Conservation (phyloP, 163 green algal species). For the Chloromonas sp. region DNA sequence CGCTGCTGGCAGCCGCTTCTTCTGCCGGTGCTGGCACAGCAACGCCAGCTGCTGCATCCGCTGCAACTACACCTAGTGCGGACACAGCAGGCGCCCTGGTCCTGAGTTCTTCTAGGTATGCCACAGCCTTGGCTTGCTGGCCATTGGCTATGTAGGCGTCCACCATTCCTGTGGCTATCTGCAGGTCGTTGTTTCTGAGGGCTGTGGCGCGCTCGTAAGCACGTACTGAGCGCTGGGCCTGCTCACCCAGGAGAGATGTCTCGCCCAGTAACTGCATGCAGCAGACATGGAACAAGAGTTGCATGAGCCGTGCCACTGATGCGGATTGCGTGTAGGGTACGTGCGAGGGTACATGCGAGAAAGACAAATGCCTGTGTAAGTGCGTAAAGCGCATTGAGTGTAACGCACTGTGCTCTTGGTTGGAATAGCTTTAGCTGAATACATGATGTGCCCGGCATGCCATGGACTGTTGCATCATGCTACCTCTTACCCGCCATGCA, state of each 20-base stretch:
- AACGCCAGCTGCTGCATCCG: background rate
- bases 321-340: background rate
- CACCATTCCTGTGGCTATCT: slow-evolving; percentile 36
- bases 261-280: slow-evolving; percentile 29
- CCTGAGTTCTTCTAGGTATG: slow-evolving; percentile 20
- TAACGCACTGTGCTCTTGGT: background rate
- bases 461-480: too few species aligned
- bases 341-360: background rate
- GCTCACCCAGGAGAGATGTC: slow-evolving; percentile 33
- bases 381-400: too few species aligned
- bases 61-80: background rate
- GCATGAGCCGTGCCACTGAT: background rate
- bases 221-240: slow-evolving; percentile 22
- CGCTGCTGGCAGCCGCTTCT: background rate
- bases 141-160: slow-evolving; percentile 52
- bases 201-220: slow-evolving; percentile 41
- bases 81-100: background rate
- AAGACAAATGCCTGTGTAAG: background rate
- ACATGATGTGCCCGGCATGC: too few species aligned
- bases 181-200: slow-evolving; percentile 30
- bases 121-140: slow-evolving; percentile 27
- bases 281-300: background rate
- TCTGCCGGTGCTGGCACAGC: too few species aligned
- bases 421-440: background rate
- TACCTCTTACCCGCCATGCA: slow-evolving; percentile 27